These are phyloP conservation scores for Alternaria sp. DNA, from an alignment of 2,329 filamentous ascomycete genomes.

Conservation along the genomic window DNA sequence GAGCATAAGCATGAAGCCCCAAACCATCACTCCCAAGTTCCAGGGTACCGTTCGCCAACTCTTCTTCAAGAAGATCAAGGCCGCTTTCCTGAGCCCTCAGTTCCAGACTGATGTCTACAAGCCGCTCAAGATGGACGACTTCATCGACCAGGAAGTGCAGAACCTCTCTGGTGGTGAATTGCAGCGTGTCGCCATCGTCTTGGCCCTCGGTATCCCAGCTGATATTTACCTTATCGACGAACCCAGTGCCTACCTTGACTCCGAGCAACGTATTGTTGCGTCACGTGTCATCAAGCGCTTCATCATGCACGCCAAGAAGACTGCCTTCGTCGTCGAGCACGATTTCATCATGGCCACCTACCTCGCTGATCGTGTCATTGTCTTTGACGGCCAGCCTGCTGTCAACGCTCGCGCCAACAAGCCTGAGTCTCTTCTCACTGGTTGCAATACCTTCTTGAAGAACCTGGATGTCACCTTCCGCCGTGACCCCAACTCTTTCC, in stretches of 20 bases:
- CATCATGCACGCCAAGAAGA: conserved; percentile 99
- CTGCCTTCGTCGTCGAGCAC: conserved; percentile 98
- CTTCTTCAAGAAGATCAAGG: conserved; percentile 99
- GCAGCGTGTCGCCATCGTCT: conserved; percentile 97
- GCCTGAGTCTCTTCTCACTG: conserved; percentile 90
- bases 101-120: conserved; percentile 99
- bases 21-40: conserved; percentile 99
- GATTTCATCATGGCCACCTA: conserved; percentile 97
- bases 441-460: conserved; percentile 96
- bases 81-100: conserved; percentile 92
- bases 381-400: conserved; percentile 95
- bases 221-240: conserved; percentile 99
- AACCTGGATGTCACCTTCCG: conserved; percentile 98
- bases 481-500: conserved; percentile 93
- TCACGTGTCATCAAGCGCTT: conserved; percentile 98
- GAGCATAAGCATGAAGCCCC: conserved; percentile 99
- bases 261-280: conserved; percentile 97
- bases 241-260: conserved; percentile 85
- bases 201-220: conserved; percentile 92
- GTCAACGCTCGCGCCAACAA: conserved; percentile 85
- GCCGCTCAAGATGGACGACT: conserved; percentile 98
- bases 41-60: conserved; percentile 95
- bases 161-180: conserved; percentile 99
- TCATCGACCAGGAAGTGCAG: conserved; percentile 99
- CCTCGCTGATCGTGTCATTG: conserved; percentile 92